Evolutionary conservation across 2,329 filamentous ascomycete species (phyloP).

Genomic region (Ceratocystis colombiana): DNA sequence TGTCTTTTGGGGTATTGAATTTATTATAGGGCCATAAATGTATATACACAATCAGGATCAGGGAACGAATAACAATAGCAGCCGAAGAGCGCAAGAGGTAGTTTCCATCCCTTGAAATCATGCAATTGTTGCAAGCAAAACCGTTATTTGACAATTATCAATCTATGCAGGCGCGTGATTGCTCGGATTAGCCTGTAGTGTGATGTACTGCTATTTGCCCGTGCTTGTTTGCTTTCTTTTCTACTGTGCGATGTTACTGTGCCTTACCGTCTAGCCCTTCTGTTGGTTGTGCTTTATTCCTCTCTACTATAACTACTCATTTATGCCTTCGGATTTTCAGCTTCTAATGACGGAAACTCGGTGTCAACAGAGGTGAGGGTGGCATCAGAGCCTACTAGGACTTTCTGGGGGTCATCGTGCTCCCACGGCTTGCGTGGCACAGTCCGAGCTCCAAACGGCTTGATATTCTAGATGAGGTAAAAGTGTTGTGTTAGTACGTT

Average conservation of each 20-base stretch:
- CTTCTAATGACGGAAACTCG: slow-evolving; percentile 21
- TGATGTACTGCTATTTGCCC: slow-evolving; percentile 2
- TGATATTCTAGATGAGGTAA: slow-evolving; percentile 15
- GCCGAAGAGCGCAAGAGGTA: background rate
- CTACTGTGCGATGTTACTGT: background rate
- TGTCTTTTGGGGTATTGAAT: slow-evolving; percentile 3
- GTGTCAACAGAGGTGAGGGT: slow-evolving; percentile 16
- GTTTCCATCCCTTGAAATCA: background rate
- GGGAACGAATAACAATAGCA: background rate
- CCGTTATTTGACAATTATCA: background rate
- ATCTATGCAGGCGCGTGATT: background rate
- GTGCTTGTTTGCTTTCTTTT: background rate
- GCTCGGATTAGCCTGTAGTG: too few species aligned
- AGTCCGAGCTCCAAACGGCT: slow-evolving; percentile 22
- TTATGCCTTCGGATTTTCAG: background rate
- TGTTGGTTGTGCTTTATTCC: background rate
- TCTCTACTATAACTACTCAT: background rate
- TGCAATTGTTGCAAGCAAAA: background rate
- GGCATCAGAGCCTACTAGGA: background rate
- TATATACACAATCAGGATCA: background rate
- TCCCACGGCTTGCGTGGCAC: slow-evolving; percentile 25
- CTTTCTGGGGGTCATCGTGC: background rate
- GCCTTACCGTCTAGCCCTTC: background rate
- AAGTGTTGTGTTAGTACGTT: slow-evolving; percentile 32
- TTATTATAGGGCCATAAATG: background rate